Percentiles rank a stretch among this genome's conserved stretches.
Conservation (phyloP, 2,329 filamentous ascomycete genomes). For the Xylariomycetidae sp. region DNA sequence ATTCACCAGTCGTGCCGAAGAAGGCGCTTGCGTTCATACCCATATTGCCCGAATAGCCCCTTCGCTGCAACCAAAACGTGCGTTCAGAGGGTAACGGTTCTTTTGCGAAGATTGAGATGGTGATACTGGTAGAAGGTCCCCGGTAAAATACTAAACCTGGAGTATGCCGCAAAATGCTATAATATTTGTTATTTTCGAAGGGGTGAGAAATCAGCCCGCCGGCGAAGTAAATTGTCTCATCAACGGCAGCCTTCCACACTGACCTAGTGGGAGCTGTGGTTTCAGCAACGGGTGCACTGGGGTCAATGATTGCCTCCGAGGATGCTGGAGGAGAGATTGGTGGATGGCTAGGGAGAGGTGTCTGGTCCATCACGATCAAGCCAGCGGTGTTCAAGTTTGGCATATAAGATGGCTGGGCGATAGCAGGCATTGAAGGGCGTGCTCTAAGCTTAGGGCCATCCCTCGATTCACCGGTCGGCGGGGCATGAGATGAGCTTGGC, state of each 20-base stretch:
- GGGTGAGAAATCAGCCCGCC: constrained; percentile 61
- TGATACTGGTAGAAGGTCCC: constrained; percentile 58
- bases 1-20: constrained; percentile 52
- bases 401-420: no score
- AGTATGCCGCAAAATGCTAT: constrained; percentile 63
- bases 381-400: no score
- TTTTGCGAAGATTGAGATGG: constrained; percentile 61
- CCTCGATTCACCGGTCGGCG: no score
- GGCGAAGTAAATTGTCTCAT: constrained; percentile 61
- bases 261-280: constrained; percentile 10
- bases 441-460: no score
- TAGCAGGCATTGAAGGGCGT: no score
- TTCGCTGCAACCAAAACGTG: constrained; percentile 63
- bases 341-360: no score
- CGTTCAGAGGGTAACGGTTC: constrained; percentile 50
- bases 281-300: constrained; percentile 5
- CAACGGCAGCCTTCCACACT: constrained; percentile 44
- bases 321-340: not conserved
- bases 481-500: not conserved
- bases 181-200: constrained; percentile 60
- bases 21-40: constrained; percentile 64
- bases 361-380: no score
- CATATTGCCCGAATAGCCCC: constrained; percentile 63
- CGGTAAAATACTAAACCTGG: constrained; percentile 61
- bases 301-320: constrained; percentile 8